Conservation (phyloP, 2,329 filamentous ascomycete species). For the Cytospora mali region DNA sequence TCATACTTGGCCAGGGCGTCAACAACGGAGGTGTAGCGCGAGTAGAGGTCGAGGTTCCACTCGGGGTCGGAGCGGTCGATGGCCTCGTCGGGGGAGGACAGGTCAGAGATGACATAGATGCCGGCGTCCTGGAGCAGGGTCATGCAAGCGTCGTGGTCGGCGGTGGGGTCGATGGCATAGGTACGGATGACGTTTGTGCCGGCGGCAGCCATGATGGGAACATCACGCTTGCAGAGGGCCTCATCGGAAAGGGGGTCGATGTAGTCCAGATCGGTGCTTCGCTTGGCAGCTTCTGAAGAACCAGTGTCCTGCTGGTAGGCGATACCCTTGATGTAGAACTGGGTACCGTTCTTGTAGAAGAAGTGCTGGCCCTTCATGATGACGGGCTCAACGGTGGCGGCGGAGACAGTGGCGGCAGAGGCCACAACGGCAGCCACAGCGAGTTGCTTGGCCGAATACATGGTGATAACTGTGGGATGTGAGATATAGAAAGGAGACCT, state of each 20-base stretch:
- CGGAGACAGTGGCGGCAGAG: too few relatives aligned
- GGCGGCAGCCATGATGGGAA: slow-evolving; percentile 77
- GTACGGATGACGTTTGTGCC: slow-evolving; percentile 93
- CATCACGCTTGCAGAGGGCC: slow-evolving; percentile 76
- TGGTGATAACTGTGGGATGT: neutral
- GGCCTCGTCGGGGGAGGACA: slow-evolving; percentile 78
- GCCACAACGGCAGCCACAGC: slow-evolving; percentile 25
- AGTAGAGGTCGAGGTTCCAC: slow-evolving; percentile 79
- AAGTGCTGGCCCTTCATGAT: slow-evolving; percentile 48
- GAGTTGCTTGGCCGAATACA: slow-evolving; percentile 27
- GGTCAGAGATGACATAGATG: slow-evolving; percentile 94
- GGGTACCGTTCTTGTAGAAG: slow-evolving; percentile 76
- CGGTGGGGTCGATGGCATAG: slow-evolving; percentile 83
- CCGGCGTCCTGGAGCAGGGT: slow-evolving; percentile 75
- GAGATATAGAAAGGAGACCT: neutral
- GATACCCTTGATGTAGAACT: slow-evolving; percentile 84
- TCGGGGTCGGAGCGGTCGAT: slow-evolving; percentile 80
- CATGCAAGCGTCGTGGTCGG: slow-evolving; percentile 86
- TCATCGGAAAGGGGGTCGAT: slow-evolving; percentile 80
- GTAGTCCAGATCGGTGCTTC: slow-evolving; percentile 59
- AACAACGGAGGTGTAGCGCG: slow-evolving; percentile 81
- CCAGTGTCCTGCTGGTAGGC: slow-evolving; percentile 87
- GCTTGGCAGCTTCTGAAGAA: slow-evolving; percentile 44
- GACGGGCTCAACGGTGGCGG: slow-evolving; percentile 26
- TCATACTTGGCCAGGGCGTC: slow-evolving; percentile 80